Base-by-base conservation (phyloP, 2,329 filamentous ascomycete species). In the Colletotrichum camelliae region DNA sequence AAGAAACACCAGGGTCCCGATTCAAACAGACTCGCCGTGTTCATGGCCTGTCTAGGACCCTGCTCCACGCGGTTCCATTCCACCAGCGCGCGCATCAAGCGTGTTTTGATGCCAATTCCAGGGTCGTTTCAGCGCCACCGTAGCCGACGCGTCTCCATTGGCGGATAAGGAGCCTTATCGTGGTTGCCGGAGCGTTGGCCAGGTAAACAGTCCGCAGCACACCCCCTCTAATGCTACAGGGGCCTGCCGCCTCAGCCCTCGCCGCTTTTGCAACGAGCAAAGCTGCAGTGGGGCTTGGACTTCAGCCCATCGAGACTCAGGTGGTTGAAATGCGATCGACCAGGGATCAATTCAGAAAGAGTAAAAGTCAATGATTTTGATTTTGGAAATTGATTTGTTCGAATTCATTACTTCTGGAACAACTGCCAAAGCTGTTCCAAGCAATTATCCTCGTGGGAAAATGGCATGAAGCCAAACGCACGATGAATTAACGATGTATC, bases 161-260 rank as follows among this genome's bases (percentile, higher is more conserved):
- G 77, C 66, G 69, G 65, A 76, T 75, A 76, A 75, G 60, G 16
- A 16, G 18, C 21, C 66, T 76, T 75, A 71, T 76, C 71, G 52
- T 37, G 52, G 74, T 75, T 75, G 74, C 74, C 60, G 74, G 39
- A 75, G 74, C 39, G 66, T 60, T 37, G 66, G 37, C 31, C 66
- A 55, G 65, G 74, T 76, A 76, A 76, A 75, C 71, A 76, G 61
- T 7, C 35, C 58, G 43, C 61, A 70, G 31, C 18, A 15, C 35
- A 24, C 55, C 72, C 18, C 39, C 72, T 75, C 61, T 21, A 72
- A 39, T 48, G 16, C 35, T 37, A 58, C 67, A 67, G 52, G 52
- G 67, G 21, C 33, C 43, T 10, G 16, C n/a, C 12, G 4, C 55
- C 16, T 8, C 5, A 24, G 35, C 27, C 5, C n/a, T 67, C 72